These are phyloP conservation scores for Nicotiana obtusifolia DNA, from an alignment of 257 asterid genomes.

Conservation along the genomic window DNA sequence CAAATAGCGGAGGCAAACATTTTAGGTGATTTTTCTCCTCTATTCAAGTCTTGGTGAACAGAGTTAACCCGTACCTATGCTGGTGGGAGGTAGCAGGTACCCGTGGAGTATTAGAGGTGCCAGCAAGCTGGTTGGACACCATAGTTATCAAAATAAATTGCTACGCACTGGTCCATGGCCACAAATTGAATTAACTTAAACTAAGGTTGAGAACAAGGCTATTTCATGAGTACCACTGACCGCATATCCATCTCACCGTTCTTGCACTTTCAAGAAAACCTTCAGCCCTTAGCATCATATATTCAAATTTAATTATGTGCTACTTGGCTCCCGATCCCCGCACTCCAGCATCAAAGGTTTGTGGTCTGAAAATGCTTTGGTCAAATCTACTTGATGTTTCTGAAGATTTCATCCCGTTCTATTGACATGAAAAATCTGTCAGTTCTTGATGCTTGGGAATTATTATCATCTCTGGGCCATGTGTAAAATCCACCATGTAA, in stretches of 20 bases:
- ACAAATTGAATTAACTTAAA: background rate
- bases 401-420: background rate
- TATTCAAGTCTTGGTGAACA: too few relatives aligned
- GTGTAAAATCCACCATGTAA: background rate
- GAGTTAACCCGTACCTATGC: too few relatives aligned
- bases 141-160: too few relatives aligned
- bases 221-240: background rate
- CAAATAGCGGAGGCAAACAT: too few relatives aligned
- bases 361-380: background rate
- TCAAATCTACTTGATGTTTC: background rate
- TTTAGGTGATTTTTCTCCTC: too few relatives aligned
- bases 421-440: background rate
- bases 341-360: background rate
- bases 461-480: background rate
- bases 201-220: background rate
- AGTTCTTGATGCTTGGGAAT: background rate
- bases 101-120: too few relatives aligned
- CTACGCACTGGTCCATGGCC: background rate
- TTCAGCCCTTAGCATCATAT: background rate
- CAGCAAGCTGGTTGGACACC: too few relatives aligned
- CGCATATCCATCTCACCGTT: background rate
- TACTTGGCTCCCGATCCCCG: background rate
- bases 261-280: background rate
- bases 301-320: background rate
- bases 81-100: too few relatives aligned